Base-by-base conservation (phyloP, 495 filamentous ascomycete species). In the Copromyces sp. region DNA sequence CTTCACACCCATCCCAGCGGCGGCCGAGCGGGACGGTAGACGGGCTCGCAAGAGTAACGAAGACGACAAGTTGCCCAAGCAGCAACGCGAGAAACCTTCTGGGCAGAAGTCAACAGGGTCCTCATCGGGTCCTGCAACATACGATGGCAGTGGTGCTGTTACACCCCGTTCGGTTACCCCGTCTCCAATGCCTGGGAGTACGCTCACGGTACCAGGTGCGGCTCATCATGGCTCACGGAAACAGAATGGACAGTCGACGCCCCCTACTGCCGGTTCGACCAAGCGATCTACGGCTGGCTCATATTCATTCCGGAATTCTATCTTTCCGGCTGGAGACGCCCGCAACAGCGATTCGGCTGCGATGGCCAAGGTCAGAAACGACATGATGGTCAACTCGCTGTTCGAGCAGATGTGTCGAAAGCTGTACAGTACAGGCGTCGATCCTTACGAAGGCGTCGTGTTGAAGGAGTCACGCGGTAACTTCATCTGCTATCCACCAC, bases 301-400 rank as follows among this genome's bases (percentile, higher is more conserved):
- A 41, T 6, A 42, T n/a, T 76, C 76, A 8, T 32, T 73, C 72
- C 78, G 74, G 2, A 73, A 78, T 24, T 85, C 84, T 4, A 73
- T 86, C 29, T 86, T 84, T 72, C 87, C 86, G 0, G 74, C 70
- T 4, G 83, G 83, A 45, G 84, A 87, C 70, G 81, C 84, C 68
- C 79, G 85, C 72, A 87, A 84, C 70, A 6, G 44, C 44, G 75
- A 80, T 45, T 20, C 61, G 17, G 83, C 85, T 42, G 80, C 81
- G 40, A 76, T 89, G 37, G 74, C 79, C 47, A 84, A 89, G 68
- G 85, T 90, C 74, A 87, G 87, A 77, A 79, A 75, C 71, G 86
- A 89, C 76, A 85, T 91, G 70, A 87, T 89, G 82, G 86, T 88
- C 74, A 87, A 86, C 70, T 89, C 85, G 83, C 79, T 91, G n/a